A percentile compares a stretch with the other conserved stretches of the same genome.
These are phyloP conservation scores for Amphirosellinia nigrospora DNA, from an alignment of 495 filamentous ascomycete species.

Conservation along the genomic window DNA sequence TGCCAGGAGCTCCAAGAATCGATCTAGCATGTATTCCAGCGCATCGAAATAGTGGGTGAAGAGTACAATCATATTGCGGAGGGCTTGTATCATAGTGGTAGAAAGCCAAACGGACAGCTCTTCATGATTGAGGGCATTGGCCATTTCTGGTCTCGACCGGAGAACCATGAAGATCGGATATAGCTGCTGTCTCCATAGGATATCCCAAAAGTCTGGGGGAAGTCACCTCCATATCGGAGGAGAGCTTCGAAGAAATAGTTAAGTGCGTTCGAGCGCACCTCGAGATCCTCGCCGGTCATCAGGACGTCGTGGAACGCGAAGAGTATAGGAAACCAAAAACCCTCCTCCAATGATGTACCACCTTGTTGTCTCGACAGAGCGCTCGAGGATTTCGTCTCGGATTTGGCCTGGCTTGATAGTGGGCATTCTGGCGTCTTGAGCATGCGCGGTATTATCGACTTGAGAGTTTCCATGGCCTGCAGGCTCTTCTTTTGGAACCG, in stretches of 20 bases:
- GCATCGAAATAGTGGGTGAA: conserved; percentile 98
- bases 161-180: conserved; percentile 99
- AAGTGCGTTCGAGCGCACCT: conserved; percentile 91
- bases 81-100: conserved; percentile 98
- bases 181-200: conserved; percentile 92
- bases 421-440: conserved; percentile 95
- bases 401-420: conserved; percentile 52
- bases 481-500: conserved; percentile 97
- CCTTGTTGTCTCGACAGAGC: conserved; percentile 47
- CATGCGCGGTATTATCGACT: conserved; percentile 91
- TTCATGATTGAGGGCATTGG: conserved; percentile 89
- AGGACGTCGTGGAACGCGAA: conserved; percentile 98
- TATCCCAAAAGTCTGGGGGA: conserved; percentile 96
- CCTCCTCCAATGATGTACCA: conserved; percentile 83
- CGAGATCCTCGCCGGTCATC: conserved; percentile 99
- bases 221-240: conserved; percentile 86
- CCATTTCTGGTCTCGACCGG: conserved; percentile 94
- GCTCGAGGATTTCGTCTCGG: conserved; percentile 39
- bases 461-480: conserved; percentile 93
- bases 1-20: conserved; percentile 89
- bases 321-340: conserved; percentile 97
- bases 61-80: conserved; percentile 96
- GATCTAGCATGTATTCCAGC: conserved; percentile 94
- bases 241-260: conserved; percentile 96
- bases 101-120: conserved; percentile 98